These are phyloP conservation scores for Phytopythium ostracodes DNA, from an alignment of 352 stramenopile species.

Conservation along the genomic window DNA sequence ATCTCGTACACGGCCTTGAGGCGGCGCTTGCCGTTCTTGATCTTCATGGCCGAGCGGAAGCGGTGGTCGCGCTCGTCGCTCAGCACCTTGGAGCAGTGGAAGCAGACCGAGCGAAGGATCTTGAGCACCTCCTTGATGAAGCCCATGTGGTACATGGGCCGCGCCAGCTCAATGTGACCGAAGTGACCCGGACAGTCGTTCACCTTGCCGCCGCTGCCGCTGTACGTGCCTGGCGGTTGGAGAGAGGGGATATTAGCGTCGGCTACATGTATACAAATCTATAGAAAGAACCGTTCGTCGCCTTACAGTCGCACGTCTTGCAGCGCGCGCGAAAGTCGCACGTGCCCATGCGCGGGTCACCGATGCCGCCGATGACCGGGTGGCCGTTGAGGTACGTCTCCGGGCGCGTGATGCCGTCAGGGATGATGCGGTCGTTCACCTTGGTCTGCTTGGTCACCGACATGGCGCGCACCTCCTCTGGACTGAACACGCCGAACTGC, in stretches of 20 bases:
- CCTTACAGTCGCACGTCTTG: conserved; percentile 90
- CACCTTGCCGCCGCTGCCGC: conserved; percentile 89
- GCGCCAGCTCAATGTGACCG: conserved; percentile 97
- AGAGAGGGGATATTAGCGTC: conserved; percentile 5
- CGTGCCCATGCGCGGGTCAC: conserved; percentile 97
- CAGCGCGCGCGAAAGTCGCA: conserved; percentile 86
- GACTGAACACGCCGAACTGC: conserved; percentile 98
- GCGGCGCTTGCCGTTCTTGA: conserved; percentile 87
- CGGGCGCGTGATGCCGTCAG: conserved; percentile 92
- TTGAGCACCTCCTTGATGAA: conserved; percentile 97
- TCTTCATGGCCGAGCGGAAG: conserved; percentile 79
- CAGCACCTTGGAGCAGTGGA: conserved; percentile 95
- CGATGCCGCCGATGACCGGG: conserved; percentile 97
- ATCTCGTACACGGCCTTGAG: conserved; percentile 95
- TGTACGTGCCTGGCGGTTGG: conserved; percentile 65
- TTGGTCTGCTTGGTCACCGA: conserved; percentile 97
- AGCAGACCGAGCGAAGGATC: conserved; percentile 95
- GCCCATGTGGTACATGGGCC: conserved; percentile 97
- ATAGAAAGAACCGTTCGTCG: background rate
- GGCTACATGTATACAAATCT: background rate
- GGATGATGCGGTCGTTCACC: conserved; percentile 95
- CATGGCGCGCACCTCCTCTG: conserved; percentile 96
- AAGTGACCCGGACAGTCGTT: conserved; percentile 99
- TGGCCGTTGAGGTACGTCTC: conserved; percentile 91
- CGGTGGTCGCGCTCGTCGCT: conserved; percentile 89